phyloP scores from a whole-genome alignment of 2,329 filamentous ascomycete genomes.

The Pezicula neosporulosa region DNA sequence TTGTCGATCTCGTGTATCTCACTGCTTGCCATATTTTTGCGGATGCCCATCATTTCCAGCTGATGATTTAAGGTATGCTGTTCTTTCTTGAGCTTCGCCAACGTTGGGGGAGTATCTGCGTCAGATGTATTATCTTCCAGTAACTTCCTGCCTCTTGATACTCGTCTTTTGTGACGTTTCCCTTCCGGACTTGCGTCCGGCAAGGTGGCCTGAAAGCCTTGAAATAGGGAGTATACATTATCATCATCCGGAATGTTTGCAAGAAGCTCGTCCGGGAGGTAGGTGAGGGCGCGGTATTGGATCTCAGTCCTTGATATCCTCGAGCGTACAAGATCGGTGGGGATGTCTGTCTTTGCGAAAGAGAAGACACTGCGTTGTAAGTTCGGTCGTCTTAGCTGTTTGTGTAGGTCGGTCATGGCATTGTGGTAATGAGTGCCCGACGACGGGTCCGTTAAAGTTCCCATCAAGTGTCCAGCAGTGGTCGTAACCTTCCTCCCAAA shows the following conservation, averaged over 20 bases:
- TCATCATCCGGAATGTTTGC: slow-evolving; percentile 82
- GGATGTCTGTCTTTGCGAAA: slow-evolving; percentile 80
- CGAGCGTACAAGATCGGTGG: slow-evolving; percentile 91
- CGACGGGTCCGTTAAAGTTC: slow-evolving; percentile 54
- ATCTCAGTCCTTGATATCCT: slow-evolving; percentile 90
- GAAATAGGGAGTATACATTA: slow-evolving; percentile 88
- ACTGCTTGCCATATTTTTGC: slow-evolving; percentile 96
- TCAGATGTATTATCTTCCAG: slow-evolving; percentile 59
- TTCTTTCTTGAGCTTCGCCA: slow-evolving; percentile 76
- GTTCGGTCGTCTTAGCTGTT: slow-evolving; percentile 78
- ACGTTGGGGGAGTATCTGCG: slow-evolving; percentile 57
- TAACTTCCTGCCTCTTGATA: slow-evolving; percentile 73
- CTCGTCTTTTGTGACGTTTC: slow-evolving; percentile 66
- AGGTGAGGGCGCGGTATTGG: slow-evolving; percentile 85
- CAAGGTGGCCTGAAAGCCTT: slow-evolving; percentile 90
- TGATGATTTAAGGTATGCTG: slow-evolving; percentile 77
- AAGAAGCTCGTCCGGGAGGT: slow-evolving; percentile 86
- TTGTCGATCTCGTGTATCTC: slow-evolving; percentile 96
- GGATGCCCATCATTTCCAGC: slow-evolving; percentile 84
- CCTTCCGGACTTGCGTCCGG: slow-evolving; percentile 68
- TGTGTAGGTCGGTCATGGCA: slow-evolving; percentile 86
- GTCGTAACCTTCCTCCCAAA: slow-evolving; percentile 94
- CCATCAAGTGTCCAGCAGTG: slow-evolving; percentile 87
- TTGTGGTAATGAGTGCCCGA: slow-evolving; percentile 71
- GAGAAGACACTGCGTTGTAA: slow-evolving; percentile 90